A percentile compares a stretch with the other conserved stretches of the same genome.
These are phyloP conservation scores for Ilex asprella DNA, from an alignment of 257 asterid species.

Conservation along the genomic window DNA sequence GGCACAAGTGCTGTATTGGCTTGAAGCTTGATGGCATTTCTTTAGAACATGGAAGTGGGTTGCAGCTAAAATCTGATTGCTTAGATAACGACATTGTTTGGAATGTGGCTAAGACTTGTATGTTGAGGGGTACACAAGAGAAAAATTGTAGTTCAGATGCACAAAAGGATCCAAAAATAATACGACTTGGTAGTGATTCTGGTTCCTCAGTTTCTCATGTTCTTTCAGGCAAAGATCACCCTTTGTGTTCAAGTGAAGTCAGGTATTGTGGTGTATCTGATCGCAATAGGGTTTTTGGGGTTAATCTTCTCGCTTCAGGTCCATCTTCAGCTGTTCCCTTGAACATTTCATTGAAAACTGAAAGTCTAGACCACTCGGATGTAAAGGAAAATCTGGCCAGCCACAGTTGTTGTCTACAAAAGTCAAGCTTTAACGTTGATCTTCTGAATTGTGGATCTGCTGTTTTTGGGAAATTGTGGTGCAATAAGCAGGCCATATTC, in stretches of 20 bases:
- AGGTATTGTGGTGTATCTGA: constrained; percentile 8
- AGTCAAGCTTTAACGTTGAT: constrained; percentile 23
- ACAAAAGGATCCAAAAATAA: constrained; percentile 2
- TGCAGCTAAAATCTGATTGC: neutral
- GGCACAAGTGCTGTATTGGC: constrained; percentile 4
- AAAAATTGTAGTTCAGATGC: neutral
- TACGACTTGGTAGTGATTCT: constrained; percentile 5
- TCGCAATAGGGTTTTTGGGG: constrained; percentile 32
- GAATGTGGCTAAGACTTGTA: constrained; percentile 5
- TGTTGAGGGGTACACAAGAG: constrained; percentile 1
- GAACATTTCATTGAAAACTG: constrained; percentile 21
- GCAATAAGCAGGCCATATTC: constrained; percentile 57
- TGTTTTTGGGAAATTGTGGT: constrained; percentile 53
- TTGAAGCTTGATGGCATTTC: constrained; percentile 9
- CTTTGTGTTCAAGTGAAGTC: constrained; percentile 17
- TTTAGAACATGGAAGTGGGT: constrained; percentile 3
- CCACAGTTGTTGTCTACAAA: constrained; percentile 17
- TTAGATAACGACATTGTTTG: neutral
- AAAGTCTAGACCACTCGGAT: constrained; percentile 16
- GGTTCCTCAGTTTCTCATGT: constrained; percentile 7
- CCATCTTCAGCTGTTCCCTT: constrained; percentile 16
- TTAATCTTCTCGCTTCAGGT: constrained; percentile 19
- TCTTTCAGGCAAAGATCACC: constrained; percentile 6
- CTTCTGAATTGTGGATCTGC: constrained; percentile 42
- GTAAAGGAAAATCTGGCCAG: constrained; percentile 10